Base-by-base conservation (phyloP, 2,329 filamentous ascomycete genomes). In the Colletotrichum lini region DNA sequence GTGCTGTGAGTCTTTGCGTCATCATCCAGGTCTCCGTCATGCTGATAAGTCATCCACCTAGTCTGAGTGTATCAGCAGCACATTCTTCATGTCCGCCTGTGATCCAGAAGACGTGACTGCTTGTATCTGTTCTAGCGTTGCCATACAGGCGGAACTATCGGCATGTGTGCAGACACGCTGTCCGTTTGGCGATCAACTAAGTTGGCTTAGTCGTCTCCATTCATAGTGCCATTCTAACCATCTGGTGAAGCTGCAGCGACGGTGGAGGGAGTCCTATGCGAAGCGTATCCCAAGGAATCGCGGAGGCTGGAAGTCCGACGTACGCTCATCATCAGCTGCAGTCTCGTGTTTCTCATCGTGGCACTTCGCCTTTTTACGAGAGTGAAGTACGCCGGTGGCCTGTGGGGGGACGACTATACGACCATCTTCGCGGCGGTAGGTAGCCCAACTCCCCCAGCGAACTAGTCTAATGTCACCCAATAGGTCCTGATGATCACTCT, bases 291-390 rank as follows among this genome's bases (percentile, higher is more conserved):
- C 4, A 63, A 63, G 30, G 60, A 30, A 63, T 63, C 21, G 10
- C 38, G 21, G 38, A 63, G 60, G 45, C 26, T n/a, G 21, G 60
- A 63, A 53, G 60, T 63, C 38, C 21, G 21, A 30, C 60, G 21
- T 30, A 63, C 60, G 49, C 60, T 63, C 16, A 26, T 63, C 21
- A 63, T 63, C 16, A 63, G 60, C 38, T 53, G 49, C 49, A 63
- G 35, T 44, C 35, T 63, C 18, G 21, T 63, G 15, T 30, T 63
- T 5, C 9, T 63, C 38, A 18, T 53, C 15, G 38, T 63, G 21
- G 4, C 60, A 9, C 60, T 63, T 30, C 49, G 49, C 23, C 60
- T 63, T 45, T 63, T 44, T 26, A 63, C 49, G 21, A 16, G 38
- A 13, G 54, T 35, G 8, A 15, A 45, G 60, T 63, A 63, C 12